Evolutionary conservation across 805 yeast species (phyloP).

Genomic region (Starmerella asiatica): DNA sequence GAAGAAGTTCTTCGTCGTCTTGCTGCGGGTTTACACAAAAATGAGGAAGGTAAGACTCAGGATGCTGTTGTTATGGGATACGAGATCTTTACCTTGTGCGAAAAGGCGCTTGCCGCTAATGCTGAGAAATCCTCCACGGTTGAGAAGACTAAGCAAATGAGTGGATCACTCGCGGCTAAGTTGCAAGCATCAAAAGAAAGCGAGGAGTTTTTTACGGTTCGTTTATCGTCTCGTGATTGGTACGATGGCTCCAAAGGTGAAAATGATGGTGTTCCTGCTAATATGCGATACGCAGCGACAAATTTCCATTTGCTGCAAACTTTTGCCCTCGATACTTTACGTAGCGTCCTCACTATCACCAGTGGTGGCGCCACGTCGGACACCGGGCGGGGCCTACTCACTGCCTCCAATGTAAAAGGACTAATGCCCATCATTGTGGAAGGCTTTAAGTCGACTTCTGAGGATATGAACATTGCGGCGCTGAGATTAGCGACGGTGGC

Average conservation of each 20-base stretch:
- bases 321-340: constrained; percentile 61
- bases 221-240: constrained; percentile 41
- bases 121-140: constrained; percentile 10
- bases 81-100: constrained; percentile 51
- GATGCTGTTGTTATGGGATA: constrained; percentile 58
- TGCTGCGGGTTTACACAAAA: constrained; percentile 65
- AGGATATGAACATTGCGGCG: constrained; percentile 58
- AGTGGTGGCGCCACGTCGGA: constrained; percentile 32
- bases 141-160: constrained; percentile 16
- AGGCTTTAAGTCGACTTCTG: constrained; percentile 53
- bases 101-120: background rate
- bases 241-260: constrained; percentile 27
- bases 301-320: constrained; percentile 53
- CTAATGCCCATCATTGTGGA: constrained; percentile 61
- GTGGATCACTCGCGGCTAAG: constrained; percentile 11
- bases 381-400: constrained; percentile 31
- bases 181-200: constrained; percentile 28
- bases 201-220: constrained; percentile 62
- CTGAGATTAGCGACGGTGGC: constrained; percentile 48
- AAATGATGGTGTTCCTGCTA: constrained; percentile 21
- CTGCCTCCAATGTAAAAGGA: constrained; percentile 48
- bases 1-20: constrained; percentile 68
- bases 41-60: constrained; percentile 42
- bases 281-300: constrained; percentile 40
- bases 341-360: constrained; percentile 49